A percentile compares a stretch with the other conserved stretches of the same genome.
These are phyloP conservation scores for Stemphylium vesicarium DNA, from an alignment of 2,329 filamentous ascomycete species.

Conservation along the genomic window DNA sequence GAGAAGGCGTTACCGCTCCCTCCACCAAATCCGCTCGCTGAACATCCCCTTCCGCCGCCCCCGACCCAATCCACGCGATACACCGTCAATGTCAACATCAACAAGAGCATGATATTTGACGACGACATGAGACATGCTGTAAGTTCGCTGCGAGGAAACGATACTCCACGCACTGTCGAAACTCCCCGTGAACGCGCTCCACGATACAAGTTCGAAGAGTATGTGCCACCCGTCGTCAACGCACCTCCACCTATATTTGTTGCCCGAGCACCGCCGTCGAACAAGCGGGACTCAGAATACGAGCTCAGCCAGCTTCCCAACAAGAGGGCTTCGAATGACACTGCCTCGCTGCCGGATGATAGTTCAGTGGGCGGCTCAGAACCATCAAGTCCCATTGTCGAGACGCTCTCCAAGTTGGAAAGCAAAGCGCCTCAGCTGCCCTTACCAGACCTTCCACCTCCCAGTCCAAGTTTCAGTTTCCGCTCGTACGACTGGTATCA, in stretches of 20 bases:
- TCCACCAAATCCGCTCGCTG: slow-evolving; percentile 7
- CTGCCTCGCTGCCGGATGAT: slow-evolving; percentile 10
- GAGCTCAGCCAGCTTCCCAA: slow-evolving; percentile 26
- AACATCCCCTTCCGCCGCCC: slow-evolving; percentile 22
- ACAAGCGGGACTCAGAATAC: slow-evolving; percentile 22
- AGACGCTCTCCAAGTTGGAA: slow-evolving; percentile 21
- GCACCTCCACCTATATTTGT: slow-evolving; percentile 14
- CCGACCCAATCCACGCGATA: slow-evolving; percentile 27
- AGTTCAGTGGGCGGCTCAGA: slow-evolving; percentile 5
- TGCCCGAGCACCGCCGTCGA: slow-evolving; percentile 2
- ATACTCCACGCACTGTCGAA: slow-evolving; percentile 14
- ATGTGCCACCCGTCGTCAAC: slow-evolving; percentile 22
- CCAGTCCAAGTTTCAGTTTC: slow-evolving; percentile 33
- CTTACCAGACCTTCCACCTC: slow-evolving; percentile 25
- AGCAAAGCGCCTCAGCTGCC: slow-evolving; percentile 21
- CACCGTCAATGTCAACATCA: slow-evolving; percentile 36
- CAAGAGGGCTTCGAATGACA: slow-evolving; percentile 4
- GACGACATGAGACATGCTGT: slow-evolving; percentile 30
- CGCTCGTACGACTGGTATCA: slow-evolving; percentile 38
- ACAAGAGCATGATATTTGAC: slow-evolving; percentile 39
- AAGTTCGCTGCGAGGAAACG: slow-evolving; percentile 15
- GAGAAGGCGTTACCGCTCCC: slow-evolving; percentile 20
- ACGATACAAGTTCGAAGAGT: slow-evolving; percentile 33
- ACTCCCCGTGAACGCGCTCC: slow-evolving; percentile 26
- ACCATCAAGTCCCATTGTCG: slow-evolving; percentile 8